phyloP scores from a whole-genome alignment of 176 grass and related monocot species.

The Rhynchospora pubera region DNA sequence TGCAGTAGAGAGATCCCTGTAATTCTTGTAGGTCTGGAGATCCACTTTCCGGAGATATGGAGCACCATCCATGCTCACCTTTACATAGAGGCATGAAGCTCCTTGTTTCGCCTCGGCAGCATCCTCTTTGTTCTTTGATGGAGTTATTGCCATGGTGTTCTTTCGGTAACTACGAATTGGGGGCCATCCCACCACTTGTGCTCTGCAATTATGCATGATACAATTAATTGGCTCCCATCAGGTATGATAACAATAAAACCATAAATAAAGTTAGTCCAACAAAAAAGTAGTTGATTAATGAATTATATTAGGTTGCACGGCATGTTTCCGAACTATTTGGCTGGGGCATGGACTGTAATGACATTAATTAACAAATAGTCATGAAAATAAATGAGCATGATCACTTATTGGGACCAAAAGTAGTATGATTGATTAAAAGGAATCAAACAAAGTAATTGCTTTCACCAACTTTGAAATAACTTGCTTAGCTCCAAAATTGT shows the following conservation, averaged over 20 bases:
- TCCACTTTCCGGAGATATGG: constrained; percentile 86
- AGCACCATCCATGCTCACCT: constrained; percentile 87
- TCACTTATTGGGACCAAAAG: not conserved
- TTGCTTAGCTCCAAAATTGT: not conserved
- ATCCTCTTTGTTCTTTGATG: constrained; percentile 43
- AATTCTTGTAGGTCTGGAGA: constrained; percentile 66
- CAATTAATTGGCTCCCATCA: not conserved
- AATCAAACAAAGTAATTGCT: not conserved
- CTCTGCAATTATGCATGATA: constrained; percentile 29
- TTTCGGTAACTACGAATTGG: constrained; percentile 73
- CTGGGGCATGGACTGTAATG: not conserved
- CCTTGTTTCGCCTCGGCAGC: constrained; percentile 28
- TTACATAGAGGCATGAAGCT: constrained; percentile 46
- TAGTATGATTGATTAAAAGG: not conserved
- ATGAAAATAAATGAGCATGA: not conserved
- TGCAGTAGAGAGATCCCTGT: constrained; percentile 54
- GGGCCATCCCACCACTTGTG: constrained; percentile 86
- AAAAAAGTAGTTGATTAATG: not conserved
- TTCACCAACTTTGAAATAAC: not conserved
- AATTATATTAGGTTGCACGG: not conserved
- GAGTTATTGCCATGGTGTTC: constrained; percentile 65
- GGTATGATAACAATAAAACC: not conserved
- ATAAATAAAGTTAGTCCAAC: not conserved
- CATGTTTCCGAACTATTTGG: not conserved
- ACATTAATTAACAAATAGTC: not conserved